Base-by-base conservation (phyloP, 1,284 basidiomycete genomes). In the Papiliotrema terrestris region DNA sequence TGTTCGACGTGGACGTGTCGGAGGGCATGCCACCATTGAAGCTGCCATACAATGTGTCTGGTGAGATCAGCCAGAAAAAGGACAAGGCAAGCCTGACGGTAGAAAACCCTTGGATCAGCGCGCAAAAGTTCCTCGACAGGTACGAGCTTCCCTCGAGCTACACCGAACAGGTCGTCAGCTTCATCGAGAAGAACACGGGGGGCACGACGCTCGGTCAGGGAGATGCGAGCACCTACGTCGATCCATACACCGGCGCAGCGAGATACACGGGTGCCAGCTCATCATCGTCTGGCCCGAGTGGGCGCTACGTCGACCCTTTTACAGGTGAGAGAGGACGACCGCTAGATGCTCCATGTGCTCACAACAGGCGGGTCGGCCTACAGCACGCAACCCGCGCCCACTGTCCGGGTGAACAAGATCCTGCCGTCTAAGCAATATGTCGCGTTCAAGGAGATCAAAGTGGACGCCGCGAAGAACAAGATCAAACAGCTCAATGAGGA, bases 1-100 rank as follows among this genome's bases (percentile, higher is more conserved):
- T 99, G 8, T 98, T 98, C 68, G 94, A 98, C 68, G 94, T 99
- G 19, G 95, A 98, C 69, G 88, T 98, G 26, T 83, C 91, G 61
- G 95, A 98, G 61, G 95, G 92, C 8, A 85, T 84, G 22, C 94
- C 95, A 6, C 87, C 93, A 6, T 81, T 98, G 60, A 98, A 98
- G 71, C 82, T 99, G 32, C 94, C 95, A 0, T 98, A 90, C 77
- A 98, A 98, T 71, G 84, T 83, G 14, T 83, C 83, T 44, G 91
- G 92, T 90, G 61, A 58, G 84, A 61, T 3, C 35, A 3, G 39
- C 48, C 32, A 25, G 19, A 39, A 11, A 50, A 38, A 32, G 41
- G 15, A 39, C 20, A 17, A 17, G 45, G 52, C 19, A 45, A 45
- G n/a, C 6, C 41, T 54, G 41, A 26, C 36, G 39, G 41, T 45